Percentiles rank a stretch among this genome's conserved stretches.
Evolutionary conservation across 306 rosid genomes (phyloP).

Genomic region (Macrotyloma uniflorum): DNA sequence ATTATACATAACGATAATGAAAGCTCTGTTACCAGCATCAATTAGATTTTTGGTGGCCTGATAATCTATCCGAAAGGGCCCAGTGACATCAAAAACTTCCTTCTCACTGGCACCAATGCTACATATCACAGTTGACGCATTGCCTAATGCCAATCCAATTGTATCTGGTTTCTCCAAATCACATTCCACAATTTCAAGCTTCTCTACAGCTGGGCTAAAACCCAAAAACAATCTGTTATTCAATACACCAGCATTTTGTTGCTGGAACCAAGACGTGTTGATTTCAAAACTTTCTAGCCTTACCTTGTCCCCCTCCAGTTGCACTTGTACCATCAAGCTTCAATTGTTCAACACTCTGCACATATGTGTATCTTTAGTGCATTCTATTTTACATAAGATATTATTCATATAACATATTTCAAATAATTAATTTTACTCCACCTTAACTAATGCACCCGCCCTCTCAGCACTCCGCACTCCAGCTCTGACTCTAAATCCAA

Average conservation of each 20-base stretch:
- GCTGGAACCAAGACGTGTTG: conserved; percentile 22
- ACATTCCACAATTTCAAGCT: conserved; percentile 97
- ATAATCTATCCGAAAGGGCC: conserved; percentile 94
- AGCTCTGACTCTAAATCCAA: conserved; percentile 89
- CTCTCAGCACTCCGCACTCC: conserved; percentile 78
- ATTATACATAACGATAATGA: neutral
- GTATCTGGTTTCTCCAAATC: conserved; percentile 79
- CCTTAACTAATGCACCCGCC: conserved; percentile 73
- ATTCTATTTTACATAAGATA: conserved; percentile 27
- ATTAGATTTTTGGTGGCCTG: conserved; percentile 78
- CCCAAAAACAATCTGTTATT: conserved; percentile 81
- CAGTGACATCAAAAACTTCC: conserved; percentile 86
- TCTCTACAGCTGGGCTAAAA: conserved; percentile 99
- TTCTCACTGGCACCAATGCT: conserved; percentile 98
- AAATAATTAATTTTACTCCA: conserved; percentile 27
- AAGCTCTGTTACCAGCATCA: conserved; percentile 68
- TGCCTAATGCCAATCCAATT: conserved; percentile 73
- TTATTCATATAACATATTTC: neutral
- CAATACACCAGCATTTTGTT: conserved; percentile 47
- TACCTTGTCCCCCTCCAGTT: conserved; percentile 63
- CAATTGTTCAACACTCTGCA: conserved; percentile 85
- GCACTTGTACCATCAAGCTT: conserved; percentile 57
- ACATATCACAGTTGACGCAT: conserved; percentile 82
- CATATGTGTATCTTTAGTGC: conserved; percentile 22
- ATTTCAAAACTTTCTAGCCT: conserved; percentile 45